Conservation (phyloP, 495 filamentous ascomycete genomes). For the Aspergillus steynii region DNA sequence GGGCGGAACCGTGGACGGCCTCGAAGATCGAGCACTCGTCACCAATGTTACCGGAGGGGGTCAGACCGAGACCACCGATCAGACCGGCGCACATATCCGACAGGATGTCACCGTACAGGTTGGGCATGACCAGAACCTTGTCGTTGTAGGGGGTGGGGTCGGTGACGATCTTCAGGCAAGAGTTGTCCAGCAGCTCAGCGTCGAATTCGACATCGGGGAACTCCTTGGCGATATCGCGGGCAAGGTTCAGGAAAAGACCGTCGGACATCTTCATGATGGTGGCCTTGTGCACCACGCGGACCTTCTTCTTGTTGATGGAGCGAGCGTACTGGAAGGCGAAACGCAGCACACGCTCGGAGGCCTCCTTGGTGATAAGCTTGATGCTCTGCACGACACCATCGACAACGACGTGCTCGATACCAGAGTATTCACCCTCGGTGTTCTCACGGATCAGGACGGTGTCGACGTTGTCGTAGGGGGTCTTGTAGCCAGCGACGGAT, state of each 20-base stretch:
- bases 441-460: slow-evolving; percentile 98
- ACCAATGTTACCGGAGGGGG: slow-evolving; percentile 97
- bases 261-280: slow-evolving; percentile 99
- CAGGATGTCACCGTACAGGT: slow-evolving; percentile 98
- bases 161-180: slow-evolving; percentile 96
- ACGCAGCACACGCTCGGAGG: slow-evolving; percentile 88
- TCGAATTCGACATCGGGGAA: slow-evolving; percentile 95
- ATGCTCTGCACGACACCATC: slow-evolving; percentile 98
- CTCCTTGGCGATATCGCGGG: slow-evolving; percentile 82
- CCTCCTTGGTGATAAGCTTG: slow-evolving; percentile 95
- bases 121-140: slow-evolving; percentile 99
- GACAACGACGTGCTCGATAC: slow-evolving; percentile 97
- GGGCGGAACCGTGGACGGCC: slow-evolving; percentile 96
- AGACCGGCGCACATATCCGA: slow-evolving; percentile 99
- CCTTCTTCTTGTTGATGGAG: slow-evolving; percentile 88
- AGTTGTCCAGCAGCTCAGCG: slow-evolving; percentile 96
- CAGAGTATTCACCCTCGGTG: slow-evolving; percentile 99
- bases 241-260: slow-evolving; percentile 91
- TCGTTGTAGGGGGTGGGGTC: slow-evolving; percentile 95
- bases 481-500: slow-evolving; percentile 95
- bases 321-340: slow-evolving; percentile 98
- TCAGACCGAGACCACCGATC: slow-evolving; percentile 95
- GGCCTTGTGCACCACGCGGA: slow-evolving; percentile 97
- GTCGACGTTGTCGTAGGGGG: slow-evolving; percentile 96
- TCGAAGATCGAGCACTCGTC: slow-evolving; percentile 99